Evolutionary conservation across 148 eudicot species (phyloP), one percentile per base, ranked within the genome.

Genomic region (Chenopodium suecicum): DNA sequence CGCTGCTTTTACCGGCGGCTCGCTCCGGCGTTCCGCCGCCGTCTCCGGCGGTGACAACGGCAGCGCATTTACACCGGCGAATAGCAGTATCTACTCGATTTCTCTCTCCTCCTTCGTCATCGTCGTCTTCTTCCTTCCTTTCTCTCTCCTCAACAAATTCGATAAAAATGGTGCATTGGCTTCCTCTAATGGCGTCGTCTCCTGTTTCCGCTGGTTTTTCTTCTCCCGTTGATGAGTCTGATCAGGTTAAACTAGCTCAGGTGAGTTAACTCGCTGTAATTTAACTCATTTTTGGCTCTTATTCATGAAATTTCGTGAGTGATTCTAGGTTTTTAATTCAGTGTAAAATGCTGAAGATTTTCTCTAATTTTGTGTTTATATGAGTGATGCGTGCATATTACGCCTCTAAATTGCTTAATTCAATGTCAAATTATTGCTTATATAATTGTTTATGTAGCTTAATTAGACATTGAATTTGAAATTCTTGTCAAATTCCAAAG

Each of bases 241-340:
- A 94, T 12, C 87, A 89, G 74, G 93, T 91, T 79, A 94, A 93
- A 80, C 94, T 93, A 80, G 93, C 93, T 82, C 95, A 88, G 95
- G 98, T 93, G 41, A 74, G 62, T 58, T 72, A 37, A 44, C 23
- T 76, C 23, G 0, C 4, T 29, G 7, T 70, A 3, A 52, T 71
- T 84, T 27, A 41, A 70, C 52, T 41, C 50, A 0, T 31, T 68
- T 29, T 68, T 32, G 20, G 4, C 20, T 68, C 41, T 41, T 70
- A 19, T 70, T 70, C 27, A 19, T 70, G 27, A 41, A 70, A 31
- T 50, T 78, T 50, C 10, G 41, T 63, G n/a, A 50, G 1, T 9
- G 16, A 22, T 78, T 78, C 64, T 29, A 48, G 74, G 62, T 29
- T 79, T 54, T 54, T 16, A 2, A 25, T 48, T 5, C 20, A 13